Conservation (phyloP, 129 eudicot genomes). For the Pseudognaphalium luteoalbum region DNA sequence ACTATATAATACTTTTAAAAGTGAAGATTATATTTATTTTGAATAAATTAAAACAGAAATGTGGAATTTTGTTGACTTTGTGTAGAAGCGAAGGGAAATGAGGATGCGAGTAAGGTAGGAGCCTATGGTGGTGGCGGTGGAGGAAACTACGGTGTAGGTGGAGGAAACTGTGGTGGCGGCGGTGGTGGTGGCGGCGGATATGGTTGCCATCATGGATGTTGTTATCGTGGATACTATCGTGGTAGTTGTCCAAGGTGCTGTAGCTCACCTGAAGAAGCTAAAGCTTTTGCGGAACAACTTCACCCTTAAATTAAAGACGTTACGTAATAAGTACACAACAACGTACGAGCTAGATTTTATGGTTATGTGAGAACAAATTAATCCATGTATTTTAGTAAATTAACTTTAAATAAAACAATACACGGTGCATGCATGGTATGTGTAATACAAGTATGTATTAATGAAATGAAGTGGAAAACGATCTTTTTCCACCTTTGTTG, state of each 20-base stretch:
- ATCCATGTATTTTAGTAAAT: conserved; percentile 17
- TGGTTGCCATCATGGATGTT: conserved; percentile 23
- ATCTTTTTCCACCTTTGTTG: conserved; percentile 22
- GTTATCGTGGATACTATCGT: conserved; percentile 3
- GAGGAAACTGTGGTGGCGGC: too few relatives aligned
- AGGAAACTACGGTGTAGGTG: neutral
- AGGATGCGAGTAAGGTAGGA: neutral
- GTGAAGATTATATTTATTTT: too few relatives aligned
- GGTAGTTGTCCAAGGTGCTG: conserved; percentile 14
- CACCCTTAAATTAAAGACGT: neutral
- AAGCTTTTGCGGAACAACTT: conserved; percentile 22
- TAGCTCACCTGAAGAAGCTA: conserved; percentile 15
- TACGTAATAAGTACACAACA: neutral
- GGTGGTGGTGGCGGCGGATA: conserved; percentile 5
- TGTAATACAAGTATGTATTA: too few relatives aligned
- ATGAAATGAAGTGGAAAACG: conserved; percentile 18
- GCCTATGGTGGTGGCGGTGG: conserved; percentile 5
- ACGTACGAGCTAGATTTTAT: too few relatives aligned
- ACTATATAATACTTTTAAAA: too few relatives aligned
- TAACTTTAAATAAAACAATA: conserved; percentile 10
- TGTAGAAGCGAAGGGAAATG: conserved; percentile 10
- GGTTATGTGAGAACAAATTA: conserved; percentile 3
- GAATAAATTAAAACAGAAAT: too few relatives aligned
- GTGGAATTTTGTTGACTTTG: neutral
- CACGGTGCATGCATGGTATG: too few relatives aligned